Percentiles rank a stretch among this genome's conserved stretches.
These are phyloP conservation scores for Aspergillus affinis DNA, from an alignment of 495 filamentous ascomycete species.

Conservation along the genomic window DNA sequence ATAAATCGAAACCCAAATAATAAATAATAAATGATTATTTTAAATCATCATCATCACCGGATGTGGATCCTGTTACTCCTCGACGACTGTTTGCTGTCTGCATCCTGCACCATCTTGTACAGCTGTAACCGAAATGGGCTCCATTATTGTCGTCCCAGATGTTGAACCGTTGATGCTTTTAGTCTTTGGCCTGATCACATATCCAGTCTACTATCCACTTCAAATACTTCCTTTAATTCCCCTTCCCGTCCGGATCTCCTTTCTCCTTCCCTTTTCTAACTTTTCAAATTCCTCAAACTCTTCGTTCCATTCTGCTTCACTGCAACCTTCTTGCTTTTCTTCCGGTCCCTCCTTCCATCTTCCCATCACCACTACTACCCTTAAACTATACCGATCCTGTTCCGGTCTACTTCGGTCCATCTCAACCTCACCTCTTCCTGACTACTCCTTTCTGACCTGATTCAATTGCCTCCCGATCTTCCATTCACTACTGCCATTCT, in stretches of 20 bases:
- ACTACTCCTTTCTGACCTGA: too few relatives aligned
- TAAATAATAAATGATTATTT: conserved; percentile 13
- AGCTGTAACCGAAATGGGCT: conserved; percentile 45
- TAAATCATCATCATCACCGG: conserved; percentile 1
- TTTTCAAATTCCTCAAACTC: conserved; percentile 11
- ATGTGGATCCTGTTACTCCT: conserved; percentile 24
- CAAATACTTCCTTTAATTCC: conserved; percentile 36
- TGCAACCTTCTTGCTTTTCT: conserved; percentile 10
- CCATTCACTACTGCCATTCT: neutral
- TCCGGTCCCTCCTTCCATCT: conserved; percentile 9
- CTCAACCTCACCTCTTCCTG: neutral
- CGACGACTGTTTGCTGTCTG: conserved; percentile 41
- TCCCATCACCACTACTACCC: conserved; percentile 4
- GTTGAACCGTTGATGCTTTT: conserved; percentile 39
- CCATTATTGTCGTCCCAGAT: conserved; percentile 26
- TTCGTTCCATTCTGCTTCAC: conserved; percentile 9
- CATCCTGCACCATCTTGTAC: conserved; percentile 40
- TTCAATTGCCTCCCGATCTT: neutral
- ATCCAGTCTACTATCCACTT: conserved; percentile 41
- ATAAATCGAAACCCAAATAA: conserved; percentile 14
- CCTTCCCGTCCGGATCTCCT: conserved; percentile 30
- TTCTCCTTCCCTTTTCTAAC: conserved; percentile 21
- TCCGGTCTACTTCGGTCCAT: conserved; percentile 2
- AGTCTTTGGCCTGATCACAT: conserved; percentile 45
- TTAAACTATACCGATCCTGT: conserved; percentile 9